Percentiles rank a stretch among this genome's conserved stretches.
Conservation (phyloP, 1,284 basidiomycete genomes). For the Sanghuangporus sanghuang region DNA sequence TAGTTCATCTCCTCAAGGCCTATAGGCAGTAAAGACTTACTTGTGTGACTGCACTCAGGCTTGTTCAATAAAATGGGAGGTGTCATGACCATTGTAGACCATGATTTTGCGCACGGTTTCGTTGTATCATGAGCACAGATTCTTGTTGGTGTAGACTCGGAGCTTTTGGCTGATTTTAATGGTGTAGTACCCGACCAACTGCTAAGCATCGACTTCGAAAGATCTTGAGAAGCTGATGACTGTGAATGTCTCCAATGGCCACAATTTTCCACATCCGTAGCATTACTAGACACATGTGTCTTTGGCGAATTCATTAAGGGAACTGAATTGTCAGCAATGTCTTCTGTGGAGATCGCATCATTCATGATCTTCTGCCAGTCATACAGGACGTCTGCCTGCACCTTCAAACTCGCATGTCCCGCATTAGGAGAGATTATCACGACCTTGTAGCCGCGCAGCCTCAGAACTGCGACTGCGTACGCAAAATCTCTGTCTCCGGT, state of each 20-base stretch:
- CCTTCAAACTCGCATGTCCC: slow-evolving; percentile 18
- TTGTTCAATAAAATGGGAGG: too few relatives aligned
- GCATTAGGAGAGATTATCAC: slow-evolving; percentile 33
- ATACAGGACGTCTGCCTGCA: slow-evolving; percentile 3
- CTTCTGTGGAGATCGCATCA: not conserved
- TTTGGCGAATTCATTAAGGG: not conserved
- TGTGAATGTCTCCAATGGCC: too few relatives aligned
- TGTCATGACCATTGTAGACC: too few relatives aligned
- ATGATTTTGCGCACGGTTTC: too few relatives aligned
- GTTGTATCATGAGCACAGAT: too few relatives aligned
- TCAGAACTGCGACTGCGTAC: slow-evolving; percentile 43
- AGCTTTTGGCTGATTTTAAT: too few relatives aligned
- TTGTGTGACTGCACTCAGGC: too few relatives aligned
- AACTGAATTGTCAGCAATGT: not conserved
- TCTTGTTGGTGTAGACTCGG: too few relatives aligned
- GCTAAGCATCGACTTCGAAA: not conserved
- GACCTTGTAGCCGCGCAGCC: slow-evolving; percentile 43
- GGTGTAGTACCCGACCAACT: not conserved
- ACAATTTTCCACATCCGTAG: not conserved
- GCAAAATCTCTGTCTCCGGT: slow-evolving; percentile 57
- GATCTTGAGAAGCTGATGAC: not conserved
- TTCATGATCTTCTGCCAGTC: slow-evolving; percentile 16
- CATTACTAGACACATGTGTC: not conserved
- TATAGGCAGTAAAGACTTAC: too few relatives aligned
- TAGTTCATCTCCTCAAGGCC: too few relatives aligned